Evolutionary conservation across 495 filamentous ascomycete genomes (phyloP).

Genomic region (Podospora tetraspora): DNA sequence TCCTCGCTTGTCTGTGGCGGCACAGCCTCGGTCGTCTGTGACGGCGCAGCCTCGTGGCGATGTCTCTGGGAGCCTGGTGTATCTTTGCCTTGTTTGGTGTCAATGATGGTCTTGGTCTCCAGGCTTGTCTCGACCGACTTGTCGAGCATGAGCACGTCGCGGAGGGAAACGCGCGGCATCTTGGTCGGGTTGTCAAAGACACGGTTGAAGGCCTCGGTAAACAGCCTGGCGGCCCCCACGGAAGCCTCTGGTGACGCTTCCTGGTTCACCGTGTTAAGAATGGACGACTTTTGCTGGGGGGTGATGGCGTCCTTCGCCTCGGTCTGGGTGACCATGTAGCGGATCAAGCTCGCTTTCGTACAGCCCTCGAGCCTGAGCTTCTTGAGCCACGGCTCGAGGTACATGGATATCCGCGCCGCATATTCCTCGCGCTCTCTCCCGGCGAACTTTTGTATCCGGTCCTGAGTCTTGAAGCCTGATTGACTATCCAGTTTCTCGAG

Average conservation of each 20-base stretch:
- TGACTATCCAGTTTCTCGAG: conserved; percentile 45
- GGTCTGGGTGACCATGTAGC: conserved; percentile 37
- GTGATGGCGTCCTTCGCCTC: conserved; percentile 37
- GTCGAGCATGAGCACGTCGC: conserved; percentile 41
- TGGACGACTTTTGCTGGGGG: conserved; percentile 39
- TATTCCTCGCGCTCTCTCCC: conserved; percentile 40
- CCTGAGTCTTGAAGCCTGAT: conserved; percentile 43
- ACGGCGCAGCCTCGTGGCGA: conserved; percentile 8
- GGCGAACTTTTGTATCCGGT: conserved; percentile 34
- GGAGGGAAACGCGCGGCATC: conserved; percentile 30
- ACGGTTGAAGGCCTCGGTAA: conserved; percentile 41
- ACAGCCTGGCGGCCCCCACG: conserved; percentile 35
- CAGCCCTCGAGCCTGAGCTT: conserved; percentile 39
- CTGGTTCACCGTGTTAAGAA: conserved; percentile 36
- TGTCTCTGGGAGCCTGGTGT: conserved; percentile 29
- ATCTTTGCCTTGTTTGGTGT: conserved; percentile 44
- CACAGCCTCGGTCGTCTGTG: not conserved
- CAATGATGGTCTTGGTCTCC: conserved; percentile 38
- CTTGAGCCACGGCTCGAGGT: conserved; percentile 42
- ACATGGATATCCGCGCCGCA: conserved; percentile 37
- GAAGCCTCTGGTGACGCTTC: conserved; percentile 33
- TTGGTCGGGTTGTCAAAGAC: conserved; percentile 32
- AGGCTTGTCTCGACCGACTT: conserved; percentile 39
- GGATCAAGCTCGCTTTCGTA: conserved; percentile 40
- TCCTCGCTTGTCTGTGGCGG: conserved; percentile 2